These are phyloP conservation scores for Stenocarpella maydis DNA, from an alignment of 2,329 filamentous ascomycete species.

Conservation along the genomic window DNA sequence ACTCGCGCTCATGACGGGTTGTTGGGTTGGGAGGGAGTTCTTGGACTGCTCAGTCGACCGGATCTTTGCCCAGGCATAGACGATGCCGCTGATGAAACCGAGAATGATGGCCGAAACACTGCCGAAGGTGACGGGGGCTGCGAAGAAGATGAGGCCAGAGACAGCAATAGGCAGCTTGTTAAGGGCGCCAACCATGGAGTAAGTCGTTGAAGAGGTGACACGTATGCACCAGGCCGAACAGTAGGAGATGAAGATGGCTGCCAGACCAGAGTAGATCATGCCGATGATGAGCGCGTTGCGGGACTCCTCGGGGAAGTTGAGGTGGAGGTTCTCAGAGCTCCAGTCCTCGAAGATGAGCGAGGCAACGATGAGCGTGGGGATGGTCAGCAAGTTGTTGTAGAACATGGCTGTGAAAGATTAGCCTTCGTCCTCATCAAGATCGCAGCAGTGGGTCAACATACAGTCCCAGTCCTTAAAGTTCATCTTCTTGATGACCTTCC, in stretches of 20 bases:
- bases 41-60: slow-evolving; percentile 75
- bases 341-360: slow-evolving; percentile 91
- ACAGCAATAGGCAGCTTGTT: slow-evolving; percentile 98
- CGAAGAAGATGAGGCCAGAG: slow-evolving; percentile 93
- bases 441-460: slow-evolving; percentile 60
- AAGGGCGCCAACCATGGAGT: slow-evolving; percentile 97
- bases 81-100: slow-evolving; percentile 90
- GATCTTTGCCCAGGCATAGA: slow-evolving; percentile 88
- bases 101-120: slow-evolving; percentile 91
- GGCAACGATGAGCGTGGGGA: slow-evolving; percentile 85
- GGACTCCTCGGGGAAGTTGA: slow-evolving; percentile 86
- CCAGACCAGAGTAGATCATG: slow-evolving; percentile 94
- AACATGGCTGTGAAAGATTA: slow-evolving; percentile 79
- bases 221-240: slow-evolving; percentile 99
- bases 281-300: slow-evolving; percentile 83
- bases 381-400: slow-evolving; percentile 98
- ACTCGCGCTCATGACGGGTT: slow-evolving; percentile 84
- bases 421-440: slow-evolving; percentile 38
- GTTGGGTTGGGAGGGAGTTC: slow-evolving; percentile 72
- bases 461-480: slow-evolving; percentile 99
- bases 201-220: slow-evolving; percentile 95
- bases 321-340: slow-evolving; percentile 82
- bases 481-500: slow-evolving; percentile 98
- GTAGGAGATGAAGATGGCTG: slow-evolving; percentile 98
- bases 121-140: slow-evolving; percentile 89